Evolutionary conservation across 371 early-diverging fungal genomes (phyloP), one percentile per base, ranked within the genome.

Genomic region (Amoeboaphelidium occidentale): DNA sequence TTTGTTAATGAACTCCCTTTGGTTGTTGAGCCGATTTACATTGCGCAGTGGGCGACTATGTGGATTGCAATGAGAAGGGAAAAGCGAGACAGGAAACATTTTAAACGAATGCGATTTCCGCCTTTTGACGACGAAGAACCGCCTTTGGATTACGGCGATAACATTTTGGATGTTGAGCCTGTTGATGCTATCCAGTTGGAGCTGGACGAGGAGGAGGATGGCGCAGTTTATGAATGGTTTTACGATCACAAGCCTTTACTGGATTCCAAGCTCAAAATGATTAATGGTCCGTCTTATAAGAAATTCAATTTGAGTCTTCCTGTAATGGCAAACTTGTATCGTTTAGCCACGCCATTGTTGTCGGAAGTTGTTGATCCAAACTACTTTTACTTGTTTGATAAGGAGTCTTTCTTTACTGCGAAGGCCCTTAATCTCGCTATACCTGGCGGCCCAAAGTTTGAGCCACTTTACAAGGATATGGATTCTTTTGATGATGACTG

Each of bases 41-140:
- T 88, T 57, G 91, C 91, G 1, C 94, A 92, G 66, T 96, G 97
- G 97, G 47, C 32, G 10, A 82, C 89, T 22, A 90, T 90, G 91
- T 93, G 93, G 93, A 92, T 92, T 52, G 90, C 90, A 88, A 94
- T 97, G 96, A 75, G 97, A 51, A 73, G 92, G 51, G 94, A 97
- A 58, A 94, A 96, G 69, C 74, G 91, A 51, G 94, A 93, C 56
- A 78, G 97, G 59, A 79, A 85, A 54, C 92, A 96, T 60, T 96
- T 96, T 56, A 92, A 93, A 63, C 83, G 97, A 60, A 96, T 94
- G 94, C 75, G 53, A 43, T 53, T 53, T 22, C 53, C 53, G 14
- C 53, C 52, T 0, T 50, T 92, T 64, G 97, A 94, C 60, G 96
- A 94, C 57, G 96, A 97, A 64, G 93, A 97, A 53, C 89, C 91